Percentiles rank a stretch among this genome's conserved stretches.
phyloP scores from a whole-genome alignment of 805 yeast genomes.

The Metschnikowia proteae region DNA sequence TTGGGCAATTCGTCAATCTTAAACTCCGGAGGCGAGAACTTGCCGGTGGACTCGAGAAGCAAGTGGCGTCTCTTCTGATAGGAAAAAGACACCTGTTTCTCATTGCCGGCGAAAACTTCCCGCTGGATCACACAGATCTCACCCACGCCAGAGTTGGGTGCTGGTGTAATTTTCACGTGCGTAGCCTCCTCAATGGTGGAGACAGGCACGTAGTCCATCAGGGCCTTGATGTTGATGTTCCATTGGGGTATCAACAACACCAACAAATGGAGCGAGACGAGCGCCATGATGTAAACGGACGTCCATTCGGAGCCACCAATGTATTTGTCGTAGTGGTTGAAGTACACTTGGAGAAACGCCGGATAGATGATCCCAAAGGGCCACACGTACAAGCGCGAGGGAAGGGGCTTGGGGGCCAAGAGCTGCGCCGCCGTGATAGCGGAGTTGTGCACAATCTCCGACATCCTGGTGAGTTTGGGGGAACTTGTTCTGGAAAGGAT shows the following conservation, averaged over 20 bases:
- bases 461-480: conserved; percentile 20
- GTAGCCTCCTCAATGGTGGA: conserved; percentile 57
- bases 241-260: conserved; percentile 91
- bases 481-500: background rate
- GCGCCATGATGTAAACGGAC: conserved; percentile 73
- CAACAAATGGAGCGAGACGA: conserved; percentile 68
- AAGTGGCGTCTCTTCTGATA: conserved; percentile 92
- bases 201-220: conserved; percentile 63
- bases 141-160: conserved; percentile 81
- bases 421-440: conserved; percentile 69
- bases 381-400: conserved; percentile 71
- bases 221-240: conserved; percentile 69
- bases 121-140: conserved; percentile 67
- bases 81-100: conserved; percentile 62
- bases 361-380: conserved; percentile 83
- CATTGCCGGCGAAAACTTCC: conserved; percentile 51
- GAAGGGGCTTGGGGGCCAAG: conserved; percentile 60
- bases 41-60: conserved; percentile 48
- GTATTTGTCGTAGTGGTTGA: conserved; percentile 68
- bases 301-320: conserved; percentile 96
- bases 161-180: conserved; percentile 72
- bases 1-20: conserved; percentile 58
- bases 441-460: conserved; percentile 61
- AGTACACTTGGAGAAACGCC: conserved; percentile 60
- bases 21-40: conserved; percentile 81